Base-by-base conservation (phyloP, 2,329 filamentous ascomycete genomes). In the Aspergillus caelatus region DNA sequence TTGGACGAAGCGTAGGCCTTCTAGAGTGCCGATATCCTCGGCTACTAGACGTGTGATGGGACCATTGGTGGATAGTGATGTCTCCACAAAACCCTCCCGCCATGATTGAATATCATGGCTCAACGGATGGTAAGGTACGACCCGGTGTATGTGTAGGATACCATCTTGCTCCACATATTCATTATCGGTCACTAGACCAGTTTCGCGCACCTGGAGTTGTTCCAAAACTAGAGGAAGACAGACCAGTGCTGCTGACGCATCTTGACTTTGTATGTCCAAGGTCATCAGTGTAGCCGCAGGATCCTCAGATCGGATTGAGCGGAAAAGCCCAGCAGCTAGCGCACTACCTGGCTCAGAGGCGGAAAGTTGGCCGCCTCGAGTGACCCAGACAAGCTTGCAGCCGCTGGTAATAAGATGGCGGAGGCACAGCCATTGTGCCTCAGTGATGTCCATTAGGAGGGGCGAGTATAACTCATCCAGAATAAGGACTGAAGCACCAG, bases 81-180 rank as follows among this genome's bases (percentile, higher is more conserved):
- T 52, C 4, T 28, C 4, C 14, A 46, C 32, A 30, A 30, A 53
- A 3, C 26, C n/a, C 14, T 32, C 56, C 23, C 10, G 32, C 26
- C 57, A 43, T 19, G n/a, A 14, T 30, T 46, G n/a, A 19, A 43
- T 32, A 8, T 53, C 54, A 12, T 48, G 16, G 11, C 34, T 30
- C 9, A 58, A 9, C 9, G n/a, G n/a, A 12, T 34, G 30, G 7
- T 53, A 57, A 4, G 65, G 65, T 12, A 56, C 32, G 5, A 67
- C 57, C 14, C 67, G 61, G 16, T 43, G 48, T 23, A 67, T 41
- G n/a, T 68, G 30, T 14, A 67, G 23, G 7, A 63, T 21, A 10
- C 67, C 67, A 34, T 57, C 39, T 11, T 63, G 36, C 53, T 67
- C 67, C 4, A 60, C 63, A 39, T 59, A 67, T 28, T 68, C 67